These are phyloP conservation scores for Serendipita indica DNA, from an alignment of 768 basidiomycete species.

Conservation along the genomic window DNA sequence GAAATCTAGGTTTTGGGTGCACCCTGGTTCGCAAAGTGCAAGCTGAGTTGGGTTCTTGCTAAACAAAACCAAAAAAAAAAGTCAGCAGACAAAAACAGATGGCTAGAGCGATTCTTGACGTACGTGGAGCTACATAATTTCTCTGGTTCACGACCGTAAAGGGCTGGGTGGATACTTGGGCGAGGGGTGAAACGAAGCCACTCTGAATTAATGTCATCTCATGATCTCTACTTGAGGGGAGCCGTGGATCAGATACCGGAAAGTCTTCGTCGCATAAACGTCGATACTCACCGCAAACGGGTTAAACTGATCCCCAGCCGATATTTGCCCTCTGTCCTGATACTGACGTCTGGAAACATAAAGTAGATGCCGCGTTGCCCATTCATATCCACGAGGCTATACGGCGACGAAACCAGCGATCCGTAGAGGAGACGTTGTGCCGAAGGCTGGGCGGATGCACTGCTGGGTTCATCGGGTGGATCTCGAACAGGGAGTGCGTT, in stretches of 20 bases:
- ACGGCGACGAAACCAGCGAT: conserved; percentile 67
- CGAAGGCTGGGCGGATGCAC: conserved; percentile 23
- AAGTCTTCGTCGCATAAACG: conserved; percentile 21
- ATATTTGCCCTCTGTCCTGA: conserved; percentile 63
- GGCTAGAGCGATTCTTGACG: conserved; percentile 22
- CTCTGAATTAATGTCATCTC: conserved; percentile 37
- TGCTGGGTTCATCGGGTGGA: conserved; percentile 12
- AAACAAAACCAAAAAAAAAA: conserved; percentile 16
- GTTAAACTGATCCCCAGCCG: conserved; percentile 54
- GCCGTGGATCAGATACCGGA: neutral
- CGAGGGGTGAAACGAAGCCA: conserved; percentile 49
- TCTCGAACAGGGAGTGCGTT: conserved; percentile 14
- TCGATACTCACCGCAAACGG: conserved; percentile 50
- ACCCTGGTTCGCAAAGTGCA: conserved; percentile 43
- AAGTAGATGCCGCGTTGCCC: conserved; percentile 76
- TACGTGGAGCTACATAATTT: conserved; percentile 69
- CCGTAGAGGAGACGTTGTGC: conserved; percentile 62
- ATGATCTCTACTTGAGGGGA: conserved; percentile 32
- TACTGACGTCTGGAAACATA: conserved; percentile 80
- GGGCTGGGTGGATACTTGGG: conserved; percentile 51
- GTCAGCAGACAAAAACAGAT: neutral
- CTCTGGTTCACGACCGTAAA: conserved; percentile 67
- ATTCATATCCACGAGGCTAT: conserved; percentile 64
- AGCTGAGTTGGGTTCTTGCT: conserved; percentile 39
- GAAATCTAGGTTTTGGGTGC: conserved; percentile 22